Base-by-base conservation (phyloP, 345 rosid genomes). In the Capsella bursapastoris region DNA sequence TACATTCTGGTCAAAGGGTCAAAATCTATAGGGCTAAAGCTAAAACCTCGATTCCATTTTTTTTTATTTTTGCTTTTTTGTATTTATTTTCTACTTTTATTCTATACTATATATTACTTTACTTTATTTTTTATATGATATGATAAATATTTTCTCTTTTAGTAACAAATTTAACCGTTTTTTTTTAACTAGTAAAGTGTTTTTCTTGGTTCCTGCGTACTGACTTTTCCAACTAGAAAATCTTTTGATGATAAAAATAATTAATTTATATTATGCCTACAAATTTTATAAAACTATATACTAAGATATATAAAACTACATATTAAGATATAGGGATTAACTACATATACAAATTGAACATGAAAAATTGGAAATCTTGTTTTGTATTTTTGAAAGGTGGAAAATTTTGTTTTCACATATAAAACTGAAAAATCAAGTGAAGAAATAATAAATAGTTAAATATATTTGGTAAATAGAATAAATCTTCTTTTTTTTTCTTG, bases 1-100 rank as follows among this genome's bases (percentile, higher is more conserved):
- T 64, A 64, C 57, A 52, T 77, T 57, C 60, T 70, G 72, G 80
- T 77, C 80, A 71, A 77, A 70, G 44, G 25, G 76, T 56, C 67
- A 49, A 62, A 61, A 71, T 49, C 76, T 65, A 55, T 63, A 76
- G 74, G 70, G 65, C 64, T 57, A 68, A 68, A 27, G 35, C 53
- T 51, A 11, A 75, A 13, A 67, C 68, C 73, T 68, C 79, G 68
- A 68, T 75, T 62, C 69, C 27, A 62, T 76, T 53, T 50, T 22
- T 16, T 47, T 28, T 14, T 37, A 16, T 62, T 61, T 35, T 57
- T 57, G 8, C 25, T 22, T 40, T 31, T 31, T 15, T 16, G 25
- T 48, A 48, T 15, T 9, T 27, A 2, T 16, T 32, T 29, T 38
- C 66, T 57, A 45, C 22, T 45, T 73, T 72, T 41, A 4, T 29